Conservation (phyloP, 1,284 basidiomycete species). For the Apiotrichum gamsii region DNA sequence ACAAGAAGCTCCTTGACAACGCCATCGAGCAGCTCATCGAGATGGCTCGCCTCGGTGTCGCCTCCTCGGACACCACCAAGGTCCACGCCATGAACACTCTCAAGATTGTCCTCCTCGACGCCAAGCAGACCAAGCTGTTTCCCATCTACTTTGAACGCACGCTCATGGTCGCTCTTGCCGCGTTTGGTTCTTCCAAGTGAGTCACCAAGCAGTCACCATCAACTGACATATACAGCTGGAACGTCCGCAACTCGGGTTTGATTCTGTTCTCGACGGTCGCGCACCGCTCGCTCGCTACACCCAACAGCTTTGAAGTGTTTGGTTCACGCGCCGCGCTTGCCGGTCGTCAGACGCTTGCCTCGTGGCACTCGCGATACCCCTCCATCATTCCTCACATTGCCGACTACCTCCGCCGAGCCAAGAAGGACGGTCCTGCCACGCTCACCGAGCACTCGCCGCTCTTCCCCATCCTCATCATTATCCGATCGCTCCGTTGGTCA, state of each 20-base stretch:
- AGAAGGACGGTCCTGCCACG: slow-evolving; percentile 1
- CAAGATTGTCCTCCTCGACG: slow-evolving; percentile 44
- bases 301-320: slow-evolving; percentile 27
- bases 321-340: slow-evolving; percentile 28
- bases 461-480: slow-evolving; percentile 43
- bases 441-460: slow-evolving; percentile 33
- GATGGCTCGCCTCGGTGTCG: slow-evolving; percentile 29
- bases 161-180: slow-evolving; percentile 37
- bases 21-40: slow-evolving; percentile 27
- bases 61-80: slow-evolving; percentile 36
- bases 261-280: slow-evolving; percentile 44
- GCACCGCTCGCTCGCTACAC: slow-evolving; percentile 32
- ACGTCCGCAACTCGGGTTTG: slow-evolving; percentile 44
- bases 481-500: slow-evolving; percentile 37
- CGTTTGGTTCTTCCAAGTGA: slow-evolving; percentile 42
- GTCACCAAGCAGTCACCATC: slow-evolving; percentile 1
- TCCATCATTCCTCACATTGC: slow-evolving; percentile 31
- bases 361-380: slow-evolving; percentile 37
- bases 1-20: slow-evolving; percentile 29
- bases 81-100: slow-evolving; percentile 47
- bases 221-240: slow-evolving; percentile 38
- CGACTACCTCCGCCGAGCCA: slow-evolving; percentile 13
- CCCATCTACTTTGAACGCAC: slow-evolving; percentile 37
- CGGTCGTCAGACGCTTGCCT: slow-evolving; percentile 29
- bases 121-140: slow-evolving; percentile 34